Conservation (phyloP, 805 yeast species). For the Torulaspora indica region DNA sequence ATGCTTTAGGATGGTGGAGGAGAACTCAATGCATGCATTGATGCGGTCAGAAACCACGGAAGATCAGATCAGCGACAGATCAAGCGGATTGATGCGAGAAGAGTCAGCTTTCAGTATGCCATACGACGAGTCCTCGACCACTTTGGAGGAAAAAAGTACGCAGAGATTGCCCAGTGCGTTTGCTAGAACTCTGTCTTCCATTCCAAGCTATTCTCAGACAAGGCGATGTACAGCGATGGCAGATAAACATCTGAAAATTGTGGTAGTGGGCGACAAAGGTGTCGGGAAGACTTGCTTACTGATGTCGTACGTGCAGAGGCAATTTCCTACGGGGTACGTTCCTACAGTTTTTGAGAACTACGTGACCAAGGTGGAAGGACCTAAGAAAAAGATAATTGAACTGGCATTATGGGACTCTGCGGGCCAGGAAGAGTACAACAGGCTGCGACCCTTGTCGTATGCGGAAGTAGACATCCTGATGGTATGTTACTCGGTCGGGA, state of each 20-base stretch:
- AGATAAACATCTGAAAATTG: conserved; percentile 50
- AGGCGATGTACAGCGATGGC: conserved; percentile 26
- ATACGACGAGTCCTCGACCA: conserved; percentile 13
- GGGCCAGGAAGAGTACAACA: conserved; percentile 81
- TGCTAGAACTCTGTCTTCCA: conserved; percentile 25
- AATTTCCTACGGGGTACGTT: conserved; percentile 66
- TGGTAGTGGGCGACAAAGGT: conserved; percentile 85
- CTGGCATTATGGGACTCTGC: conserved; percentile 87
- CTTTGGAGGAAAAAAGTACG: conserved; percentile 13
- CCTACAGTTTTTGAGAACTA: conserved; percentile 84
- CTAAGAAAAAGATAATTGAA: conserved; percentile 52
- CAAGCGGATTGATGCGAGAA: conserved; percentile 12
- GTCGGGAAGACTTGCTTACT: conserved; percentile 85
- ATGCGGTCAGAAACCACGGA: conserved; percentile 1
- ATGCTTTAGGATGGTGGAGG: background rate
- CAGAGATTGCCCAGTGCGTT: conserved; percentile 22
- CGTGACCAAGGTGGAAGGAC: conserved; percentile 49
- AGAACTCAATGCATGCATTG: background rate
- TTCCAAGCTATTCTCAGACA: conserved; percentile 30
- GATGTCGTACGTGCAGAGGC: conserved; percentile 54
- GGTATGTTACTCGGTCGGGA: conserved; percentile 70
- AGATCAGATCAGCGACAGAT: conserved; percentile 11
- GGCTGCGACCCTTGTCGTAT: conserved; percentile 72
- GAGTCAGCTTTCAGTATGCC: conserved; percentile 12
- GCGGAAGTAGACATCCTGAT: conserved; percentile 73